Base-by-base conservation (phyloP, 164 flowering plant genomes). In the Malania oleifera region DNA sequence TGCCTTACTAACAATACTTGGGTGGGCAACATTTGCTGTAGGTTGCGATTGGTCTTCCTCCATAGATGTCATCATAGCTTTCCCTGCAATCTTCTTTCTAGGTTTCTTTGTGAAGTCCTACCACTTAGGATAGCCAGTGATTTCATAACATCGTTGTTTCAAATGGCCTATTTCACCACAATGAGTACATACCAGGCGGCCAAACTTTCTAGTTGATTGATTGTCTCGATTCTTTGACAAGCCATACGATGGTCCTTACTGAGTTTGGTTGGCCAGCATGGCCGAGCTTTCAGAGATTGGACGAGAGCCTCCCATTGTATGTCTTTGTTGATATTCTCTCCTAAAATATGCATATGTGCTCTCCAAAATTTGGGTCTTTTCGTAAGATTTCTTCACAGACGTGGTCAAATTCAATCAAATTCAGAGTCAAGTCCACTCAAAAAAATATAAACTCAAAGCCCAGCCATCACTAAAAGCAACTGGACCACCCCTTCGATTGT, bases 191-290 rank as follows among this genome's bases (percentile, higher is more conserved):
- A n/a, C n/a, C n/a, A n/a, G n/a, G n/a, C n/a, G n/a, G n/a, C n/a
- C n/a, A n/a, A n/a, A n/a, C n/a, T n/a, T n/a, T 22, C 23, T 22
- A 19, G 48, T 3, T 44, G 48, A 44, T 44, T 44, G 48, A n/a
- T 44, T 44, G 48, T 44, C 18, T 44, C 23, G 22, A 44, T 44
- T 44, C n/a, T n/a, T n/a, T n/a, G n/a, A n/a, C n/a, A n/a, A n/a
- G n/a, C n/a, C n/a, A 5, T 2, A 1, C 18, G 9, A 31, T 9
- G 9, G 9, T 31, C 35, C 35, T 31, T 31, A 9, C 9, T 9
- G 9, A 31, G 4, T 31, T 31, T 31, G 35, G 35, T 31, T 31
- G 35, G 35, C 35, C 9, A 31, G 35, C 35, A 31, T 31, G 9
- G 35, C 35, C 17, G 23, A 19, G 7, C 5, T 17, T 10, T 19